A percentile compares a stretch with the other conserved stretches of the same genome.
phyloP scores from a whole-genome alignment of 768 basidiomycete species.

The Pleurotus cornucopiae region DNA sequence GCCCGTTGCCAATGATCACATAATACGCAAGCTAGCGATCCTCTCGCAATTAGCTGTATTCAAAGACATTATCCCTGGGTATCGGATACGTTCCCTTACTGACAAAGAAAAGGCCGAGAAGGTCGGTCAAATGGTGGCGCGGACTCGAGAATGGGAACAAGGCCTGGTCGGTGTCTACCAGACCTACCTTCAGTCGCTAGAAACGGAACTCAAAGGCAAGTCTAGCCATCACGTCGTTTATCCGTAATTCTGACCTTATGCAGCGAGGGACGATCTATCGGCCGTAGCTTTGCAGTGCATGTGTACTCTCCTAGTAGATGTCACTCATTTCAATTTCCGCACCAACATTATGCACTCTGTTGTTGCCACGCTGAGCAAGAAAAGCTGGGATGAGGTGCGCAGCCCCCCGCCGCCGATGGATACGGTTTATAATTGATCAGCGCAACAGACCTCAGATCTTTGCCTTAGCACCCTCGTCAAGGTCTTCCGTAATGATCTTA shows the following conservation, averaged over 20 bases:
- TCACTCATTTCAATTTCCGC: conserved; percentile 96
- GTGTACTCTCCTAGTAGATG: conserved; percentile 78
- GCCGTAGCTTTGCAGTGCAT: conserved; percentile 78
- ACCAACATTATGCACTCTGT: conserved; percentile 88
- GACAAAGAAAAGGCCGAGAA: conserved; percentile 91
- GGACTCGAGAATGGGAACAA: conserved; percentile 93
- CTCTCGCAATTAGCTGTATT: conserved; percentile 91
- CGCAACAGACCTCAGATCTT: conserved; percentile 70
- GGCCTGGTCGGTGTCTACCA: conserved; percentile 88
- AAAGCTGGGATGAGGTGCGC: conserved; percentile 84
- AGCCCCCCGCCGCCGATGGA: conserved; percentile 11
- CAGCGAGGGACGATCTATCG: conserved; percentile 63
- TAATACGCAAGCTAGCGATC: conserved; percentile 85
- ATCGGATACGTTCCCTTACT: conserved; percentile 88
- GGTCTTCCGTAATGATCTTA: conserved; percentile 80
- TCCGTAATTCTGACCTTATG: conserved; percentile 13
- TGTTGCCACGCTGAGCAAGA: conserved; percentile 77
- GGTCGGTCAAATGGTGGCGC: conserved; percentile 88
- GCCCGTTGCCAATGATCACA: conserved; percentile 70
- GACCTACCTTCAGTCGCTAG: conserved; percentile 78
- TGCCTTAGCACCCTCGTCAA: conserved; percentile 79
- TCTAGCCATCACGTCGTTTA: not conserved
- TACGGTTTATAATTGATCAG: conserved; percentile 13
- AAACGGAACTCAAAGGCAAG: conserved; percentile 83
- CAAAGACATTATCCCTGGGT: conserved; percentile 94